These are phyloP conservation scores for Daldinia eschscholtzii DNA, from an alignment of 2,329 filamentous ascomycete genomes.

Conservation along the genomic window DNA sequence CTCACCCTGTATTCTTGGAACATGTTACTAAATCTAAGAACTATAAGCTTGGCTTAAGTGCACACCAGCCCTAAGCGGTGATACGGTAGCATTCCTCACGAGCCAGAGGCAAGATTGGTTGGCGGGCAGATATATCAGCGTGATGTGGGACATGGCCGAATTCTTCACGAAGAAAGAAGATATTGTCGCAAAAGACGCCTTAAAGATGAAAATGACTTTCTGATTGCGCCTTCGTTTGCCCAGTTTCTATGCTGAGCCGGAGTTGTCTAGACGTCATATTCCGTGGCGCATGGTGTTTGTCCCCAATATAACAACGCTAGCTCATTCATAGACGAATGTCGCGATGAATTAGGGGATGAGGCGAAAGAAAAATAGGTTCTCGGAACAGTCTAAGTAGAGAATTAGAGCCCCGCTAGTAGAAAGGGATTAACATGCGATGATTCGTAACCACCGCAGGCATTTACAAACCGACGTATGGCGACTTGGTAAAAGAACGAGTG, in stretches of 20 bases:
- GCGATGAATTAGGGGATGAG: neutral
- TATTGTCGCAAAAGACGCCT: slow-evolving; percentile 54
- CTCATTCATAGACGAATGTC: neutral
- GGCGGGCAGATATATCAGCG: slow-evolving; percentile 58
- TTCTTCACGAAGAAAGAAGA: slow-evolving; percentile 57
- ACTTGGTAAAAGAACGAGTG: neutral
- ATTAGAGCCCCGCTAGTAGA: neutral
- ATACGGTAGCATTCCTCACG: slow-evolving; percentile 60
- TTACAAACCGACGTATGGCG: neutral
- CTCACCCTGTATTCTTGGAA: slow-evolving; percentile 11
- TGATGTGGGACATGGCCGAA: slow-evolving; percentile 63
- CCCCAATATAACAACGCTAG: neutral
- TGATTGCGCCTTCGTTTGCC: neutral
- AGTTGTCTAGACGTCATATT: neutral
- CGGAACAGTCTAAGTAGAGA: neutral
- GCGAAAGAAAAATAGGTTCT: neutral
- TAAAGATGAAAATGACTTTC: slow-evolving; percentile 51
- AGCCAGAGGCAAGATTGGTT: slow-evolving; percentile 60
- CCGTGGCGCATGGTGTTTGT: neutral
- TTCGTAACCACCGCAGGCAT: neutral
- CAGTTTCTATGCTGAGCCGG: neutral
- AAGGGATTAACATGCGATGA: neutral
- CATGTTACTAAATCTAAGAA: slow-evolving; percentile 31
- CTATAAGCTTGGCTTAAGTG: slow-evolving; percentile 51
- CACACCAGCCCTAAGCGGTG: slow-evolving; percentile 56